phyloP scores from a whole-genome alignment of 805 yeast species.

The Metschnikowia baotianmanensis region DNA sequence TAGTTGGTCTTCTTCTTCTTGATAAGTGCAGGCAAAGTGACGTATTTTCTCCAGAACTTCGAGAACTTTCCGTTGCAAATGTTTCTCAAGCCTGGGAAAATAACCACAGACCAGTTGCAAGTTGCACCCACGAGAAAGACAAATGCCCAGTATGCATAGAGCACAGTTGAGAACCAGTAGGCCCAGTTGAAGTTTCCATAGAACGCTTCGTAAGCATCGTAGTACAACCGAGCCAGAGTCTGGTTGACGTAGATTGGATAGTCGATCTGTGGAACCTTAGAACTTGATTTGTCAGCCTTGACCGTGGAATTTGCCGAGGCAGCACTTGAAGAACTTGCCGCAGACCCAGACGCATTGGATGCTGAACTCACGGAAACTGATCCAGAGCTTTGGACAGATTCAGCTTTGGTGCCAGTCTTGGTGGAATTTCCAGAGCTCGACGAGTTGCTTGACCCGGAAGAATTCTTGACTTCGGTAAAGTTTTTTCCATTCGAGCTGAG shows the following conservation, averaged over 20 bases:
- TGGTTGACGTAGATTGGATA: slow-evolving; percentile 11
- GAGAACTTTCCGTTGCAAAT: slow-evolving; percentile 24
- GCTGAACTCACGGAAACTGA: not conserved
- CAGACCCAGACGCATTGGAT: not conserved
- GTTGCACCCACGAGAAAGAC: slow-evolving; percentile 14
- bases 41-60: slow-evolving; percentile 33
- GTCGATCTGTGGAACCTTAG: too few relatives aligned
- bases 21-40: slow-evolving; percentile 40
- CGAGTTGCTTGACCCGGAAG: slow-evolving; percentile 1
- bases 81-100: slow-evolving; percentile 14
- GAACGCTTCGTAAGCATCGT: slow-evolving; percentile 5
- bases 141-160: slow-evolving; percentile 16
- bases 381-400: not conserved
- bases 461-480: slow-evolving; percentile 4
- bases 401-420: not conserved
- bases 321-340: not conserved
- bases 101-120: slow-evolving; percentile 16
- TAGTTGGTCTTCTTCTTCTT: slow-evolving; percentile 29
- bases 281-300: too few relatives aligned
- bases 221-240: slow-evolving; percentile 3
- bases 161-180: slow-evolving; percentile 11
- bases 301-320: slow-evolving; percentile 1
- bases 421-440: not conserved
- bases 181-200: slow-evolving; percentile 14
- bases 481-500: slow-evolving; percentile 5